Conservation (phyloP, 1,139 yeast species). For the Hemisphaericaspora xylofermentans region DNA sequence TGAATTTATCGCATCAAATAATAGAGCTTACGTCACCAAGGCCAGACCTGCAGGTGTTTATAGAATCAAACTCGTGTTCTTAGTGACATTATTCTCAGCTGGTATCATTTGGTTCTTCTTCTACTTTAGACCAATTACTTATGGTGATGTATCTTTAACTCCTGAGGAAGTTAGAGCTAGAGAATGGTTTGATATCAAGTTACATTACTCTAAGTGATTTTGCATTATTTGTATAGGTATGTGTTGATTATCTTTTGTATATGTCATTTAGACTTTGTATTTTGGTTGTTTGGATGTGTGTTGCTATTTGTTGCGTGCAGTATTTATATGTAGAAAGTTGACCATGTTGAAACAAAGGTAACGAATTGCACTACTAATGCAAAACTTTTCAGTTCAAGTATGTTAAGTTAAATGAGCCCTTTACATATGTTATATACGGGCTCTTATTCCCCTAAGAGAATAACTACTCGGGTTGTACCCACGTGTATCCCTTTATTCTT, state of each 20-base stretch:
- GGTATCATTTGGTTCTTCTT: slow-evolving; percentile 63
- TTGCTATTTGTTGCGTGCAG: too few relatives aligned
- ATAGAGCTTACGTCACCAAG: slow-evolving; percentile 14
- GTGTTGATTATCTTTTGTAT: background rate
- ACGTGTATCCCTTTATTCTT: too few relatives aligned
- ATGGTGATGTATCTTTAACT: slow-evolving; percentile 69
- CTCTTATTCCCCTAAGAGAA: too few relatives aligned
- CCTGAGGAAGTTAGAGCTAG: slow-evolving; percentile 67
- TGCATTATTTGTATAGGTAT: background rate
- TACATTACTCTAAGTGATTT: slow-evolving; percentile 73
- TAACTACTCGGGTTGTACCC: too few relatives aligned
- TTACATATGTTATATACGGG: too few relatives aligned
- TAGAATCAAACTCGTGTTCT: slow-evolving; percentile 27
- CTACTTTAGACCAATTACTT: slow-evolving; percentile 81
- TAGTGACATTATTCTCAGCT: slow-evolving; percentile 41
- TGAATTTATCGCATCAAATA: slow-evolving; percentile 73
- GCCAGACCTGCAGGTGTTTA: slow-evolving; percentile 24
- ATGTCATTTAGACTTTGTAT: too few relatives aligned
- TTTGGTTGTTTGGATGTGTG: too few relatives aligned
- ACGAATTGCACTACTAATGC: too few relatives aligned
- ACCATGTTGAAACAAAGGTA: too few relatives aligned
- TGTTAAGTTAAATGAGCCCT: too few relatives aligned
- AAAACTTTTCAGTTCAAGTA: too few relatives aligned
- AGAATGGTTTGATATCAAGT: slow-evolving; percentile 77
- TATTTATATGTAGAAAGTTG: too few relatives aligned